Conservation (phyloP, 805 yeast genomes). For the Starmera dryadoides region DNA sequence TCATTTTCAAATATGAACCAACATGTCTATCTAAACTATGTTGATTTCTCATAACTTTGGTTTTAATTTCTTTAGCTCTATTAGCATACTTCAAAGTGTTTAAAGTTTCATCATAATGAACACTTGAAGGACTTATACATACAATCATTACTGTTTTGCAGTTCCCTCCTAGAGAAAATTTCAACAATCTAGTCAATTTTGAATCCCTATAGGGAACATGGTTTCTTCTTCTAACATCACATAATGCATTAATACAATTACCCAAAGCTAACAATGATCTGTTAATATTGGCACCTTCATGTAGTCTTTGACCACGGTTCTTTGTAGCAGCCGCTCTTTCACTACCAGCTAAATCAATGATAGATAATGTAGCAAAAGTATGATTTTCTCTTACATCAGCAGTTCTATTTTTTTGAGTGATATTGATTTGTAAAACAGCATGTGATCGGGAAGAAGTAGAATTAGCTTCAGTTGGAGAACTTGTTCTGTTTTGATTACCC, state of each 20-base stretch:
- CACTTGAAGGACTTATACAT: slow-evolving; percentile 80
- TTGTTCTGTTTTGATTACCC: slow-evolving; percentile 74
- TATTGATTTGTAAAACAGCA: slow-evolving; percentile 81
- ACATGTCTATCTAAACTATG: slow-evolving; percentile 77
- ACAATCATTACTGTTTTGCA: slow-evolving; percentile 96
- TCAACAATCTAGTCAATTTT: slow-evolving; percentile 76
- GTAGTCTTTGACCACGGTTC: slow-evolving; percentile 72
- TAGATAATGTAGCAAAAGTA: slow-evolving; percentile 71
- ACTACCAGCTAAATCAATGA: slow-evolving; percentile 92
- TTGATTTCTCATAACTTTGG: slow-evolving; percentile 67
- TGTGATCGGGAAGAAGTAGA: slow-evolving; percentile 89
- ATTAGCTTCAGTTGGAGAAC: slow-evolving; percentile 87
- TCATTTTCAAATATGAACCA: slow-evolving; percentile 77
- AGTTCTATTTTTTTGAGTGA: slow-evolving; percentile 51
- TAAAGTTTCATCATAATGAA: slow-evolving; percentile 87
- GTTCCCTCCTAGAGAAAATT: slow-evolving; percentile 88
- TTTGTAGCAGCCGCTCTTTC: slow-evolving; percentile 89
- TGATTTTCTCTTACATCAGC: slow-evolving; percentile 62
- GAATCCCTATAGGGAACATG: slow-evolving; percentile 92
- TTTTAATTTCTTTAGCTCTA: slow-evolving; percentile 85
- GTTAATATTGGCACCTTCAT: slow-evolving; percentile 93
- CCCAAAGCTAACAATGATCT: slow-evolving; percentile 84
- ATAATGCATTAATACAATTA: slow-evolving; percentile 87
- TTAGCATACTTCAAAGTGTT: slow-evolving; percentile 89
- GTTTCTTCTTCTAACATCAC: slow-evolving; percentile 57